These are phyloP conservation scores for Tetrahymena malaccensis DNA, from an alignment of 73 alveolate species.

Conservation along the genomic window DNA sequence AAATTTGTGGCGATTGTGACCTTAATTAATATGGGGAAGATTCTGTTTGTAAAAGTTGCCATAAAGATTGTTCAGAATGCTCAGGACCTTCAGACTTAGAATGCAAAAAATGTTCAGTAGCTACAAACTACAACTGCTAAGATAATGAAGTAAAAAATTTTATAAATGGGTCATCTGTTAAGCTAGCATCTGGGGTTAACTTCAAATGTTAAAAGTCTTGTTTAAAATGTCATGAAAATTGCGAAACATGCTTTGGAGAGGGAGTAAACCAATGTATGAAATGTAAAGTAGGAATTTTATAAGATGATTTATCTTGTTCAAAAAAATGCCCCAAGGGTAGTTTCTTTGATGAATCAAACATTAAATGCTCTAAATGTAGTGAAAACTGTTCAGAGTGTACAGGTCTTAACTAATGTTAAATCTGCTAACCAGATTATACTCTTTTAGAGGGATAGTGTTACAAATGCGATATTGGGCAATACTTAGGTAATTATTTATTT, in stretches of 20 bases:
- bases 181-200: not conserved
- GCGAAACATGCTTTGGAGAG: not conserved
- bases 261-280: not conserved
- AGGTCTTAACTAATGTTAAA: not conserved
- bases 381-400: not conserved
- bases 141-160: not conserved
- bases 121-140: not conserved
- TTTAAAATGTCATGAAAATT: not conserved
- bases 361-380: not conserved
- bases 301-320: not conserved
- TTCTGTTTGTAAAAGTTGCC: not conserved
- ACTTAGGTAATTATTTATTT: not conserved
- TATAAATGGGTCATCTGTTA: not conserved
- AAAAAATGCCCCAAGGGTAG: not conserved
- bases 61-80: not conserved
- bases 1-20: not conserved
- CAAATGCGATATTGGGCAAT: not conserved
- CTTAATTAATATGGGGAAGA: not conserved
- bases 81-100: not conserved
- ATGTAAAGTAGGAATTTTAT: not conserved
- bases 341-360: not conserved
- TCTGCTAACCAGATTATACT: not conserved
- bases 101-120: not conserved
- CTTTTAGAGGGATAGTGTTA: not conserved
- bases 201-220: not conserved